Conservation (phyloP, 2,329 filamentous ascomycete genomes). For the Ceratocystis cubensis region DNA sequence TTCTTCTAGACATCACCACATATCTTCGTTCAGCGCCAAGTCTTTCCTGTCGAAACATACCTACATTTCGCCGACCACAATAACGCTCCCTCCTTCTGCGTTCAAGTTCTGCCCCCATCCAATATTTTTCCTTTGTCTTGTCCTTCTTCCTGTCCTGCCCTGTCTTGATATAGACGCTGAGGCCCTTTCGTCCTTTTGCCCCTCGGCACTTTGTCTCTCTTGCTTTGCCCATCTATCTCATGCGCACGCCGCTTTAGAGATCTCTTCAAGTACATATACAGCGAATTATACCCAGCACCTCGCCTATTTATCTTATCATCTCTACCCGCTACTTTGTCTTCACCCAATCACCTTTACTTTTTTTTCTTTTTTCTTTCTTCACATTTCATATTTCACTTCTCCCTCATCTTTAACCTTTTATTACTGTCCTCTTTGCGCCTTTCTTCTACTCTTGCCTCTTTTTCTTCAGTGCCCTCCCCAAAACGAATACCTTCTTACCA, state of each 20-base stretch:
- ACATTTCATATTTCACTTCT: background rate
- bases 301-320: background rate
- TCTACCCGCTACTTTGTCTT: background rate
- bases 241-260: background rate
- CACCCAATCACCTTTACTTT: background rate
- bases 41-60: slow-evolving; percentile 1
- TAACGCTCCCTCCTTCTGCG: background rate
- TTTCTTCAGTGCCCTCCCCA: too few species aligned
- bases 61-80: background rate
- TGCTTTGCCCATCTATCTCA: background rate
- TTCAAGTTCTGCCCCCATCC: background rate
- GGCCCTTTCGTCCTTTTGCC: background rate
- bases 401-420: background rate
- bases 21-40: slow-evolving; percentile 1
- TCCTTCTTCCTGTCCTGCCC: background rate
- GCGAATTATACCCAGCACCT: background rate
- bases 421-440: too few species aligned
- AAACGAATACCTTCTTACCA: too few species aligned
- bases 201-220: background rate
- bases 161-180: background rate
- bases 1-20: background rate
- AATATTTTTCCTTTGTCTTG: background rate
- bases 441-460: too few species aligned
- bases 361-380: too few species aligned
- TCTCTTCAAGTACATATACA: background rate